Conservation (phyloP, 805 yeast genomes). For the Ogataea thermomethanolica region DNA sequence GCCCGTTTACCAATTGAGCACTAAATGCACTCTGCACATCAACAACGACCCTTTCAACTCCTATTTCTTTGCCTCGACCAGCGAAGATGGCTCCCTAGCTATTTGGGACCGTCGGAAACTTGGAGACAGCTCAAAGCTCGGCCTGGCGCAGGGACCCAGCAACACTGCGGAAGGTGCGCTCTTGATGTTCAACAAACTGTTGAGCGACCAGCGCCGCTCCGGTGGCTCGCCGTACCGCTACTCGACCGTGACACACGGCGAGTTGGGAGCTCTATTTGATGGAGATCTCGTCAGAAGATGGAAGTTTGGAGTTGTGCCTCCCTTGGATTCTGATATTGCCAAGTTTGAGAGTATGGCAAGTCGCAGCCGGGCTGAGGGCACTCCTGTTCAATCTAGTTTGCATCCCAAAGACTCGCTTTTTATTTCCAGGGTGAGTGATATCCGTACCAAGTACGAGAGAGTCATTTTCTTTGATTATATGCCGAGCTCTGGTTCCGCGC, state of each 20-base stretch:
- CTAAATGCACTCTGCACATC: constrained; percentile 67
- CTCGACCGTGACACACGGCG: constrained; percentile 63
- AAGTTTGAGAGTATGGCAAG: constrained; percentile 22
- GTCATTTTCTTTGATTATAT: constrained; percentile 84
- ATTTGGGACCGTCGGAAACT: constrained; percentile 77
- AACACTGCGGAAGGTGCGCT: constrained; percentile 49
- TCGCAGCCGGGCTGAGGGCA: constrained; percentile 18
- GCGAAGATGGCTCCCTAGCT: constrained; percentile 82
- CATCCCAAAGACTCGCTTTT: constrained; percentile 54
- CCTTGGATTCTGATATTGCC: constrained; percentile 24
- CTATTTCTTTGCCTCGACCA: constrained; percentile 65
- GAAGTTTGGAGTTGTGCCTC: constrained; percentile 63
- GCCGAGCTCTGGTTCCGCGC: constrained; percentile 45
- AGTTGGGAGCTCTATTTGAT: constrained; percentile 73
- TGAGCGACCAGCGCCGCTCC: constrained; percentile 56
- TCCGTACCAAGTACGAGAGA: constrained; percentile 71
- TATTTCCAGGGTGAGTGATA: constrained; percentile 73
- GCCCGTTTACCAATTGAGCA: constrained; percentile 70
- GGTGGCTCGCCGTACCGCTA: constrained; percentile 65
- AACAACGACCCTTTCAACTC: constrained; percentile 65
- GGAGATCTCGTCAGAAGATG: constrained; percentile 78
- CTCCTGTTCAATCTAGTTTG: constrained; percentile 9
- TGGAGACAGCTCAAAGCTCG: constrained; percentile 19
- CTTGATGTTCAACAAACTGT: constrained; percentile 55
- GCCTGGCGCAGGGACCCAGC: constrained; percentile 12